A percentile compares a stretch with the other conserved stretches of the same genome.
These are phyloP conservation scores for Trichophyton mentagrophytes DNA, from an alignment of 2,329 filamentous ascomycete genomes.

Conservation along the genomic window DNA sequence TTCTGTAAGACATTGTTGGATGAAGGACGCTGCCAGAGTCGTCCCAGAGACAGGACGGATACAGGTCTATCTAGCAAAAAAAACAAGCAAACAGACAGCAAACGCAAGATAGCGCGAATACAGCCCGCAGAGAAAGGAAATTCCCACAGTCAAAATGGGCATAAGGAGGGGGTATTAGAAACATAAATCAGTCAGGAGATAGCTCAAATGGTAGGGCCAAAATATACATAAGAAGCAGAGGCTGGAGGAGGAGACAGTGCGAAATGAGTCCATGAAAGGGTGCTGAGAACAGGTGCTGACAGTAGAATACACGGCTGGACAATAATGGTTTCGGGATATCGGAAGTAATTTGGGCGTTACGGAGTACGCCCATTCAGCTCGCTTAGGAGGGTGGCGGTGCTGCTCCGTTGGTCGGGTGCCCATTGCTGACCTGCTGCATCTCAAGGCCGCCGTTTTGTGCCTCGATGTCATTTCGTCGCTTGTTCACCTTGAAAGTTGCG, in stretches of 20 bases:
- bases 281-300: neutral
- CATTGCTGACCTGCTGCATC: slow-evolving; percentile 49
- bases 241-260: neutral
- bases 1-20: neutral
- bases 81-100: neutral
- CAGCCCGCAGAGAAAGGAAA: neutral
- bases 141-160: neutral
- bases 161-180: neutral
- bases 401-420: neutral
- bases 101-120: neutral
- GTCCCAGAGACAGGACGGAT: neutral
- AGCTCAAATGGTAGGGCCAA: neutral
- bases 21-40: neutral
- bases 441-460: slow-evolving; percentile 50
- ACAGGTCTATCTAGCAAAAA: neutral
- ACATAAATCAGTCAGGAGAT: neutral
- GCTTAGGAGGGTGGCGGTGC: slow-evolving; percentile 6
- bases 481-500: slow-evolving; percentile 45
- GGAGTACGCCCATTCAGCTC: neutral
- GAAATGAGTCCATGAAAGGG: neutral
- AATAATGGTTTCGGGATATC: neutral
- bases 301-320: neutral
- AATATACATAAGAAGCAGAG: neutral
- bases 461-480: slow-evolving; percentile 37
- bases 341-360: neutral